These are phyloP conservation scores for Hypoxylon intermedium DNA, from an alignment of 495 filamentous ascomycete genomes.

Conservation along the genomic window DNA sequence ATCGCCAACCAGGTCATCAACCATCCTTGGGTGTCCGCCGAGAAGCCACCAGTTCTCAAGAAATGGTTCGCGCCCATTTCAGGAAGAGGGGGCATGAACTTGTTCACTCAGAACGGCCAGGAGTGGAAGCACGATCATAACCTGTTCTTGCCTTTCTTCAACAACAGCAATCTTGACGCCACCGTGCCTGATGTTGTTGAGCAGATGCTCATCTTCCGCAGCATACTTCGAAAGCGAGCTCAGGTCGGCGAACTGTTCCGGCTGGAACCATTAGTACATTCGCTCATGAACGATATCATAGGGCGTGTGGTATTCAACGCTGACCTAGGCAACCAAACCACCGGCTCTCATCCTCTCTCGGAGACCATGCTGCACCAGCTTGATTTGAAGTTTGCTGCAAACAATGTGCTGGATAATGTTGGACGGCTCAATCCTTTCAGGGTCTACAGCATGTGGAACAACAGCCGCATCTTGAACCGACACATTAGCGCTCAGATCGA, in stretches of 20 bases:
- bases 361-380: slow-evolving; percentile 40
- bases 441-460: slow-evolving; percentile 35
- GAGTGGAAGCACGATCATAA: slow-evolving; percentile 51
- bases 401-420: slow-evolving; percentile 36
- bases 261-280: slow-evolving; percentile 70
- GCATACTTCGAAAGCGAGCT: slow-evolving; percentile 40
- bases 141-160: slow-evolving; percentile 51
- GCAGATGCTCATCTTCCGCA: slow-evolving; percentile 44
- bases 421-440: slow-evolving; percentile 39
- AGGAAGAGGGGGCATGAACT: slow-evolving; percentile 36
- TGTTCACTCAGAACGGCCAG: slow-evolving; percentile 43
- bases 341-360: slow-evolving; percentile 38
- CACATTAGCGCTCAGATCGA: slow-evolving; percentile 37
- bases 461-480: slow-evolving; percentile 37
- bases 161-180: slow-evolving; percentile 46
- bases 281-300: slow-evolving; percentile 73
- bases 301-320: slow-evolving; percentile 45
- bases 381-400: slow-evolving; percentile 33
- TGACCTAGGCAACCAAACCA: slow-evolving; percentile 39
- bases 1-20: slow-evolving; percentile 38
- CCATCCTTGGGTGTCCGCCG: slow-evolving; percentile 31
- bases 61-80: slow-evolving; percentile 41
- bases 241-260: slow-evolving; percentile 43
- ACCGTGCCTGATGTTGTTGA: slow-evolving; percentile 48
- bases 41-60: slow-evolving; percentile 33